Conservation (phyloP, 805 yeast genomes). For the Hanseniaspora lachancei region DNA sequence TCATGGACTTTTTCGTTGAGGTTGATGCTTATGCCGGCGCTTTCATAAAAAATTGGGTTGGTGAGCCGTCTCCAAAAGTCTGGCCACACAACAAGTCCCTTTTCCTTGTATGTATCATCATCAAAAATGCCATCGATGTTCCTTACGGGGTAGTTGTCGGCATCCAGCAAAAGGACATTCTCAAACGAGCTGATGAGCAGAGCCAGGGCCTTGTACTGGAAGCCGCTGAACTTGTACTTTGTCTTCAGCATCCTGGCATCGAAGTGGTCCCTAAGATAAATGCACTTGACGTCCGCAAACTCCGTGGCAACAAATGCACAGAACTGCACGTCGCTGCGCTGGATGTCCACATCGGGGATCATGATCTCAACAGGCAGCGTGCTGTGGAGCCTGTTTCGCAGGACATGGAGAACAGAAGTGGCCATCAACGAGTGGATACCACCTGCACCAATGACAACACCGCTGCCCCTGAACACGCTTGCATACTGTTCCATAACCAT, state of each 20-base stretch:
- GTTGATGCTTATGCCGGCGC: slow-evolving; percentile 45
- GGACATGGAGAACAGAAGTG: slow-evolving; percentile 45
- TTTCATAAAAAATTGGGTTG: slow-evolving; percentile 55
- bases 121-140: slow-evolving; percentile 50
- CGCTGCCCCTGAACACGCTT: slow-evolving; percentile 21
- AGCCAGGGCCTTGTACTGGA: slow-evolving; percentile 59
- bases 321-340: slow-evolving; percentile 46
- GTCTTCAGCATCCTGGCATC: slow-evolving; percentile 33
- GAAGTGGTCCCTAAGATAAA: slow-evolving; percentile 46
- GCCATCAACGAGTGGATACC: slow-evolving; percentile 65
- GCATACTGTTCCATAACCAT: not conserved
- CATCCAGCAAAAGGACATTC: slow-evolving; percentile 56
- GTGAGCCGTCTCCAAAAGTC: slow-evolving; percentile 83
- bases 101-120: slow-evolving; percentile 39
- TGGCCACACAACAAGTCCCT: slow-evolving; percentile 59
- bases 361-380: slow-evolving; percentile 63
- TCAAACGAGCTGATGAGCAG: slow-evolving; percentile 60
- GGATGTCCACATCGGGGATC: slow-evolving; percentile 44
- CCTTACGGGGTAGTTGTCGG: slow-evolving; percentile 60
- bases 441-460: slow-evolving; percentile 65
- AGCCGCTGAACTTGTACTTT: slow-evolving; percentile 42
- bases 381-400: slow-evolving; percentile 43
- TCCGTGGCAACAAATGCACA: slow-evolving; percentile 43
- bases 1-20: slow-evolving; percentile 28
- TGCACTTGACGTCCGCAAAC: slow-evolving; percentile 51